Evolutionary conservation across 352 stramenopile genomes (phyloP).

Genomic region (Thraustotheca clavata): DNA sequence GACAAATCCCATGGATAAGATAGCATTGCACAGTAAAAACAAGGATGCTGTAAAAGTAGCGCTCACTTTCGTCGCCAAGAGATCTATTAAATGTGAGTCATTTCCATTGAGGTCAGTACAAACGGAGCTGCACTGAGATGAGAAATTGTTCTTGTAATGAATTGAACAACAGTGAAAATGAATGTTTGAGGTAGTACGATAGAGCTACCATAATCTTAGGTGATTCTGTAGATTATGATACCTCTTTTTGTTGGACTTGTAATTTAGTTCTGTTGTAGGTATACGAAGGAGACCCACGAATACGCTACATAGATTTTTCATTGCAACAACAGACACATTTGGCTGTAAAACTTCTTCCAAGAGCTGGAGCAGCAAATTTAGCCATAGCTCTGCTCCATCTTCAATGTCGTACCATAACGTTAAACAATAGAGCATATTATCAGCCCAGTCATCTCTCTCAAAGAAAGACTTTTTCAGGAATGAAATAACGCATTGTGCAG

Average conservation of each 20-base stretch:
- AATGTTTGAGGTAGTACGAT: too few relatives aligned
- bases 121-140: too few relatives aligned
- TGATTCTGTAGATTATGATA: too few relatives aligned
- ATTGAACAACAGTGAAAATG: too few relatives aligned
- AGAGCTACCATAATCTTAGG: too few relatives aligned
- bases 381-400: conserved; percentile 31
- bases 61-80: conserved; percentile 45
- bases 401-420: conserved; percentile 32
- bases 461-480: conserved; percentile 36
- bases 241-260: too few relatives aligned
- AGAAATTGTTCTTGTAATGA: too few relatives aligned
- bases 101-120: too few relatives aligned
- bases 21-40: conserved; percentile 55
- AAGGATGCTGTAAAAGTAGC: conserved; percentile 61
- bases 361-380: conserved; percentile 43
- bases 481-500: conserved; percentile 13
- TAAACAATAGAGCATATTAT: conserved; percentile 53
- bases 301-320: conserved; percentile 51
- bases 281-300: conserved; percentile 25
- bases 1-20: conserved; percentile 44
- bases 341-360: conserved; percentile 39
- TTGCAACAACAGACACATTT: conserved; percentile 35
- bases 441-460: conserved; percentile 48
- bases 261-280: too few relatives aligned
- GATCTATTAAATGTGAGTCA: conserved; percentile 25